phyloP scores from a whole-genome alignment of 2,329 filamentous ascomycete species.

The Aspergillus chevalieri region DNA sequence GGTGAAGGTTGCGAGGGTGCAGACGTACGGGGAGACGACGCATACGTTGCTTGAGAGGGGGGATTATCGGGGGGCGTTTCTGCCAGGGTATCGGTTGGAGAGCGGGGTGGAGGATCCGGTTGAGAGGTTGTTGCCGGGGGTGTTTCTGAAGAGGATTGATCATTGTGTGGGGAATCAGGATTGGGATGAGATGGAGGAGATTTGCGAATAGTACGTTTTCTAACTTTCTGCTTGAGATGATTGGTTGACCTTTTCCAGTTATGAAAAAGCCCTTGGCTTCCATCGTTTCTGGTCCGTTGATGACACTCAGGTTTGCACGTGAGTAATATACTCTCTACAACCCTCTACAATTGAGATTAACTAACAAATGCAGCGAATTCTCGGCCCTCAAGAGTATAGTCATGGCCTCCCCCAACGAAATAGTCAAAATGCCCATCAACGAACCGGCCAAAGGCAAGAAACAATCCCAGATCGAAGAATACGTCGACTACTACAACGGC shows the following conservation, averaged over 20 bases:
- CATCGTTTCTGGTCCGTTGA: constrained; percentile 97
- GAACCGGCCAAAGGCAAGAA: constrained; percentile 87
- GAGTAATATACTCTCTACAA: constrained; percentile 17
- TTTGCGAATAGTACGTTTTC: constrained; percentile 51
- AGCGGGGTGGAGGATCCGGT: constrained; percentile 43
- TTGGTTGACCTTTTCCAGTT: constrained; percentile 44
- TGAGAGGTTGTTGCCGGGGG: constrained; percentile 49
- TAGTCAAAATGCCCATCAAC: constrained; percentile 98
- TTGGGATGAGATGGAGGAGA: constrained; percentile 76
- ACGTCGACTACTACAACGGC: constrained; percentile 82
- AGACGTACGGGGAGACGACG: constrained; percentile 91
- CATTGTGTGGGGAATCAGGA: constrained; percentile 97
- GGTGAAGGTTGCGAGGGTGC: constrained; percentile 71
- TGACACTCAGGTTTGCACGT: constrained; percentile 79
- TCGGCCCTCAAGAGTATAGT: constrained; percentile 82
- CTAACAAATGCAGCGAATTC: constrained; percentile 55
- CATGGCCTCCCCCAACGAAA: constrained; percentile 77
- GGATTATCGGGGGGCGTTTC: constrained; percentile 67
- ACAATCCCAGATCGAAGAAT: constrained; percentile 91
- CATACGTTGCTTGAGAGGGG: constrained; percentile 78
- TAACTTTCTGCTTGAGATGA: background rate
- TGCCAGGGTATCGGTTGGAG: constrained; percentile 69
- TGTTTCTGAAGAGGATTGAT: constrained; percentile 72
- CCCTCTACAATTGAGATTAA: background rate
- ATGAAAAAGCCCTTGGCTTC: constrained; percentile 84